Conservation (phyloP, 2,329 filamentous ascomycete species). For the Aspergillus uvarum region DNA sequence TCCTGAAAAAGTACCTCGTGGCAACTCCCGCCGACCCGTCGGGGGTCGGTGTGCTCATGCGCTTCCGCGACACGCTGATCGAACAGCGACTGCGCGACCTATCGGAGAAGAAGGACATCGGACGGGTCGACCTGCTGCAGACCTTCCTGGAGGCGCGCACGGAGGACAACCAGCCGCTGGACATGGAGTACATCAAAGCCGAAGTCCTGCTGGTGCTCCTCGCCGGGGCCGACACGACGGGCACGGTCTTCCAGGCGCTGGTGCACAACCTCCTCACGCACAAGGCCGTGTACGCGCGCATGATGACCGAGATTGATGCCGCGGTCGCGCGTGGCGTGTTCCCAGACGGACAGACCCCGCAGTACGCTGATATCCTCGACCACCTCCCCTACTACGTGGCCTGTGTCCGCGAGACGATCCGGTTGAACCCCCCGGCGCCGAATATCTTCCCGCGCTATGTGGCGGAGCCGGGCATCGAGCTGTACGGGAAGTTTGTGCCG, state of each 20-base stretch:
- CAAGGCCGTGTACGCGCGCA: constrained; percentile 44
- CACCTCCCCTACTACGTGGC: constrained; percentile 51
- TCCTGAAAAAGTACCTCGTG: constrained; percentile 53
- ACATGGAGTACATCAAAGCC: constrained; percentile 54
- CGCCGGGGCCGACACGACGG: constrained; percentile 55
- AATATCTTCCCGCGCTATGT: constrained; percentile 53
- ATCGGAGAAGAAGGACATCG: constrained; percentile 45
- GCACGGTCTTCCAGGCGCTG: constrained; percentile 52
- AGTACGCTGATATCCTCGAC: constrained; percentile 45
- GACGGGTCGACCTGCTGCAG: constrained; percentile 55
- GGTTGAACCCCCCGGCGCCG: constrained; percentile 52
- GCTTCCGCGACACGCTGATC: constrained; percentile 57
- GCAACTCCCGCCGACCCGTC: constrained; percentile 54
- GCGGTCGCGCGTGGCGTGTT: constrained; percentile 34
- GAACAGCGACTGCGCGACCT: constrained; percentile 50
- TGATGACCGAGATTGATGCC: constrained; percentile 50
- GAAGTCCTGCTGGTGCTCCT: constrained; percentile 55
- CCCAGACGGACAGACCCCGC: constrained; percentile 31
- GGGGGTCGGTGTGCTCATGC: constrained; percentile 58
- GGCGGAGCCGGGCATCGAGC: constrained; percentile 34
- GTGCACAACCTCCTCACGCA: constrained; percentile 46
- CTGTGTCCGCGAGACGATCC: constrained; percentile 53
- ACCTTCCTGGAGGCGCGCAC: constrained; percentile 48
- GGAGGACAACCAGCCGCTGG: constrained; percentile 48
- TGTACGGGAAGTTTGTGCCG: constrained; percentile 43